phyloP scores from a whole-genome alignment of 768 basidiomycete genomes.

The Fomitopsis pulvina region DNA sequence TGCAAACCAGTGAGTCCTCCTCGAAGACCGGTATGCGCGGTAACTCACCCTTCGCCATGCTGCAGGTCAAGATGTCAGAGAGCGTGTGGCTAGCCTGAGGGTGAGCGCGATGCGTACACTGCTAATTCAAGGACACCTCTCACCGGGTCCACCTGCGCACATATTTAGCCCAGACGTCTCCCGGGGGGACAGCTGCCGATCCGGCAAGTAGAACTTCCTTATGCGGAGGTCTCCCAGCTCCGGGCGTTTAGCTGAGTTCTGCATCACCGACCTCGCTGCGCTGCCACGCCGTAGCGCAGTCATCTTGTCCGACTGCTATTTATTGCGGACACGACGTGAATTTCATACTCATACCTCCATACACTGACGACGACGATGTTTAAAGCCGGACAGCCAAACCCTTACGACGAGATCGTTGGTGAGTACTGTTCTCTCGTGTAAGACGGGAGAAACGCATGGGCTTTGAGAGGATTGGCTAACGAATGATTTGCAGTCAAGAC shows the following conservation, averaged over 20 bases:
- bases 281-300: slow-evolving; percentile 8
- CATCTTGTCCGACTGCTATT: slow-evolving; percentile 6
- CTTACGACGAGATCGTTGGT: slow-evolving; percentile 93
- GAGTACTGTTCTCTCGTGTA: slow-evolving; percentile 31
- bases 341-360: background rate
- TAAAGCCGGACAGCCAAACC: slow-evolving; percentile 55
- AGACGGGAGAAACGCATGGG: background rate
- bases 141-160: too few species aligned
- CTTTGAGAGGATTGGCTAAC: slow-evolving; percentile 1
- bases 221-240: background rate
- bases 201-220: too few species aligned
- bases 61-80: too few species aligned
- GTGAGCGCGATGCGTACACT: too few species aligned
- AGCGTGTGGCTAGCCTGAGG: too few species aligned
- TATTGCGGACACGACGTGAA: slow-evolving; percentile 2
- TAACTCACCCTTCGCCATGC: background rate
- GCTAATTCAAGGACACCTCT: too few species aligned
- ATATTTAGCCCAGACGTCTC: too few species aligned
- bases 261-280: background rate
- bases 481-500: slow-evolving; percentile 61
- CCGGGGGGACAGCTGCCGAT: too few species aligned
- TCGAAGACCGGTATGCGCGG: background rate
- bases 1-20: slow-evolving; percentile 25
- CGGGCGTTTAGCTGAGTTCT: background rate
- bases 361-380: slow-evolving; percentile 48